Conservation (phyloP, 257 asterid species). For the Fraxinus anomala region DNA sequence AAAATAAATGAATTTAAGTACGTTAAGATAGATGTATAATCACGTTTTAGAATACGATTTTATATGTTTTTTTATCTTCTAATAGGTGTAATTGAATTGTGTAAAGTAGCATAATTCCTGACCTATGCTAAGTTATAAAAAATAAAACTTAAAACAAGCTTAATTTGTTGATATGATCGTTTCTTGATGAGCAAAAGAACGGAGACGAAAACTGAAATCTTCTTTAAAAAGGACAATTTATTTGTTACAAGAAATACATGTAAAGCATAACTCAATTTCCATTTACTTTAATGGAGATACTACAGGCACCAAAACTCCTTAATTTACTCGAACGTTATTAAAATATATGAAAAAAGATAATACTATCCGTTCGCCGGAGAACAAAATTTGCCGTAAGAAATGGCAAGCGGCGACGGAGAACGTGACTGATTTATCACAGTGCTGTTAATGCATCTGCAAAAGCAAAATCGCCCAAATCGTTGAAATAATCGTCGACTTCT, state of each 20-base stretch:
- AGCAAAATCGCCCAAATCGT: slow-evolving; percentile 21
- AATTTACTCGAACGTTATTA: neutral
- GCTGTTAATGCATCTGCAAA: neutral
- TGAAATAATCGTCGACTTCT: slow-evolving; percentile 27
- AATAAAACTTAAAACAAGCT: too few relatives aligned
- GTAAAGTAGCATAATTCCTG: too few relatives aligned
- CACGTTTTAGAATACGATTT: too few relatives aligned
- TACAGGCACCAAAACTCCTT: neutral
- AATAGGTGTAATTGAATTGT: too few relatives aligned
- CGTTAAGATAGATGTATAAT: neutral
- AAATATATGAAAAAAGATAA: neutral
- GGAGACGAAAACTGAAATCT: neutral
- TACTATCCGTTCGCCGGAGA: neutral
- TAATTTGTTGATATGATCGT: too few relatives aligned
- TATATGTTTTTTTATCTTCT: too few relatives aligned
- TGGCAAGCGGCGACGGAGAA: slow-evolving; percentile 21
- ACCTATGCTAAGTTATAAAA: too few relatives aligned
- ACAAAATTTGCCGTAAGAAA: slow-evolving; percentile 31
- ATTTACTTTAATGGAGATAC: neutral
- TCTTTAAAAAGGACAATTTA: neutral
- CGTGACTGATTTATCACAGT: neutral
- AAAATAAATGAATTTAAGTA: too few relatives aligned
- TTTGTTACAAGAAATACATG: neutral
- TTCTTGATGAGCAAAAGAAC: neutral
- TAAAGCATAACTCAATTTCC: neutral